These are phyloP conservation scores for Parathielavia appendiculata DNA, from an alignment of 495 filamentous ascomycete species.

Conservation along the genomic window DNA sequence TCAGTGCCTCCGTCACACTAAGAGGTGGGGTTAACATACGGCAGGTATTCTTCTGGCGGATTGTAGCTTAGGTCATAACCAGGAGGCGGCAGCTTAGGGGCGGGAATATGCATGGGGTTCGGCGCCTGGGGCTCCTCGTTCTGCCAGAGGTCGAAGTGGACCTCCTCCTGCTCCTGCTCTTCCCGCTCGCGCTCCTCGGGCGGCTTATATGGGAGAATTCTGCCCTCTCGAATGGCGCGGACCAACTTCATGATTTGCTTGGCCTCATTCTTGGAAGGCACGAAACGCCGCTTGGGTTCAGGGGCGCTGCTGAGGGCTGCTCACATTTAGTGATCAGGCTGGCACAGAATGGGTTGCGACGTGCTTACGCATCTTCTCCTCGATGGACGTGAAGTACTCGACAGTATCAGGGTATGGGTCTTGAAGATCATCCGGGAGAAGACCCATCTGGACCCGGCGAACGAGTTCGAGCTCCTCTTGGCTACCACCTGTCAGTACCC, in stretches of 20 bases:
- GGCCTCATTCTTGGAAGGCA: conserved; percentile 96
- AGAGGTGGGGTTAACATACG: conserved; percentile 29
- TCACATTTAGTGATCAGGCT: conserved; percentile 10
- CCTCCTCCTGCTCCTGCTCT: conserved; percentile 60
- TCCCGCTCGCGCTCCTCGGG: conserved; percentile 68
- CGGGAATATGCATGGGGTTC: conserved; percentile 92
- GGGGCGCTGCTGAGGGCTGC: conserved; percentile 77
- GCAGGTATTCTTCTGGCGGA: conserved; percentile 92
- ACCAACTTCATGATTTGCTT: conserved; percentile 98
- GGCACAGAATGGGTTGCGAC: background rate
- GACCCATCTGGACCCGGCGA: conserved; percentile 84
- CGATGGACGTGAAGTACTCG: conserved; percentile 85
- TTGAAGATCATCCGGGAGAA: conserved; percentile 79
- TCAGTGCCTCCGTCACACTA: background rate
- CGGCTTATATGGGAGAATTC: conserved; percentile 86
- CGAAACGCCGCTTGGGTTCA: conserved; percentile 90
- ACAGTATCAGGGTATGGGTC: conserved; percentile 88
- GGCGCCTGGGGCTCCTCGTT: conserved; percentile 78
- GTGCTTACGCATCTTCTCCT: conserved; percentile 71
- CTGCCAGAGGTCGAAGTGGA: conserved; percentile 87
- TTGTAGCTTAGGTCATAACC: conserved; percentile 95
- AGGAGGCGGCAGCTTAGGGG: conserved; percentile 88
- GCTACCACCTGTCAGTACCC: conserved; percentile 33
- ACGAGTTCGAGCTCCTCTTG: conserved; percentile 85
- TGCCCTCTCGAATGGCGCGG: conserved; percentile 87